Evolutionary conservation across 306 rosid species (phyloP).

Genomic region (Prunus dulcis): DNA sequence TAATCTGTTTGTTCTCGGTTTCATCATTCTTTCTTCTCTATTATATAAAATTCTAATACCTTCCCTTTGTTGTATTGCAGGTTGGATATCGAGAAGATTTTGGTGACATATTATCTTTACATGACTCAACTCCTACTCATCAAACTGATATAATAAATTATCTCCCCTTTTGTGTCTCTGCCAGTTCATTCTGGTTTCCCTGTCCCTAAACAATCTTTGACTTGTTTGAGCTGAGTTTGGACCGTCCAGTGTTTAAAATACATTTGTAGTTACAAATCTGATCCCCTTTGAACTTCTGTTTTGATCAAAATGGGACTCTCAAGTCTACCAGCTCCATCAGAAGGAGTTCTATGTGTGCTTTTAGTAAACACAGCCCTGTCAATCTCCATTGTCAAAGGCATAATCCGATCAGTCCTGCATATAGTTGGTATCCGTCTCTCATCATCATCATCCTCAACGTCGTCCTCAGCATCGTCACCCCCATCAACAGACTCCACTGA

Average conservation of each 20-base stretch:
- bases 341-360: slow-evolving; percentile 72
- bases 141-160: slow-evolving; percentile 11
- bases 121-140: slow-evolving; percentile 21
- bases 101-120: neutral
- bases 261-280: neutral
- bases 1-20: neutral
- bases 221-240: slow-evolving; percentile 7
- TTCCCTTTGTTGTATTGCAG: slow-evolving; percentile 33
- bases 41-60: slow-evolving; percentile 17
- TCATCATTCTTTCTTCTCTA: neutral
- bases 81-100: slow-evolving; percentile 24
- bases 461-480: slow-evolving; percentile 19
- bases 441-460: slow-evolving; percentile 27
- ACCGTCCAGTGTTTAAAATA: slow-evolving; percentile 4
- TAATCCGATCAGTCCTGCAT: slow-evolving; percentile 66
- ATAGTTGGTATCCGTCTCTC: slow-evolving; percentile 61
- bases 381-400: slow-evolving; percentile 71
- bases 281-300: neutral
- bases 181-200: neutral
- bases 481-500: slow-evolving; percentile 39
- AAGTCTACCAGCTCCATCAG: slow-evolving; percentile 91
- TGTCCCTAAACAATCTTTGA: neutral
- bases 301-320: slow-evolving; percentile 75
- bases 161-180: neutral
- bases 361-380: slow-evolving; percentile 73